These are phyloP conservation scores for Puccinia triticina DNA, from an alignment of 1,284 basidiomycete genomes.

Conservation along the genomic window DNA sequence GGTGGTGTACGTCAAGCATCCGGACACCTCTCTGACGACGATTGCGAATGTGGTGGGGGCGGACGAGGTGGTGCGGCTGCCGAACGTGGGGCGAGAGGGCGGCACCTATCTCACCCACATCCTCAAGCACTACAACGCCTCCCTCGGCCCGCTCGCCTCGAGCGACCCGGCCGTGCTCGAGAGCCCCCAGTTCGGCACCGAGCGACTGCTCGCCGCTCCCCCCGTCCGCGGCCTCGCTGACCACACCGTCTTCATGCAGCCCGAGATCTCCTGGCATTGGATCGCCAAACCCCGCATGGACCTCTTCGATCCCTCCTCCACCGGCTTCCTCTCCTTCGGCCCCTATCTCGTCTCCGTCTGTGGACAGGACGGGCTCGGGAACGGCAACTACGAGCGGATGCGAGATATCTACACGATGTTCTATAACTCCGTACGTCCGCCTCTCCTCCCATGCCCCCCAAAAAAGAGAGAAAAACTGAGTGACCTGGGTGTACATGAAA, in stretches of 20 bases:
- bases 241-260: constrained; percentile 61
- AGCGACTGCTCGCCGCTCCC: neutral
- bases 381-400: constrained; percentile 44
- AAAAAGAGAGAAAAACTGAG: constrained; percentile 52
- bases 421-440: constrained; percentile 40
- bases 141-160: neutral
- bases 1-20: constrained; percentile 58
- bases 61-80: constrained; percentile 57
- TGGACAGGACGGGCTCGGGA: constrained; percentile 54
- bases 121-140: constrained; percentile 55
- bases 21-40: constrained; percentile 51
- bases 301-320: constrained; percentile 53
- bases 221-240: constrained; percentile 55
- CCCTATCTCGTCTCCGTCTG: constrained; percentile 58
- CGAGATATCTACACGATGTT: constrained; percentile 39
- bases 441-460: constrained; percentile 35
- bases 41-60: constrained; percentile 54
- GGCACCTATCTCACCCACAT: constrained; percentile 60
- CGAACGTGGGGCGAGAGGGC: constrained; percentile 59
- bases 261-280: constrained; percentile 61
- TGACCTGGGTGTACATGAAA: constrained; percentile 45
- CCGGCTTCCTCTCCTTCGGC: constrained; percentile 60
- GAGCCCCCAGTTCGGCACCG: neutral
- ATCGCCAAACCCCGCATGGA: constrained; percentile 59
- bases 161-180: neutral